These are phyloP conservation scores for Medicago ruthenica DNA, from an alignment of 306 rosid species.

Conservation along the genomic window DNA sequence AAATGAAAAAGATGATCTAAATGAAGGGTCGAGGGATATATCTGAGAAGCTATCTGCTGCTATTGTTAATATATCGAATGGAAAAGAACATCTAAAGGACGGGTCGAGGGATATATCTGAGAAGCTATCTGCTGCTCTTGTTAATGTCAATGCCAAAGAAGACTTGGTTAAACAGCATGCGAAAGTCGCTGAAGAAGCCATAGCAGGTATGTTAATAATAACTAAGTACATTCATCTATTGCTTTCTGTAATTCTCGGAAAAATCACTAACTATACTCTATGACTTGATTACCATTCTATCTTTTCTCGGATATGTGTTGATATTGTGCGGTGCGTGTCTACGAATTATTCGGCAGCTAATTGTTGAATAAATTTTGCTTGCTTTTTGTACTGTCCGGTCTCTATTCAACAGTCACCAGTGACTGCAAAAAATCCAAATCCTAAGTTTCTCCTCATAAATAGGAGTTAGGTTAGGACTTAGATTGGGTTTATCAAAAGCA, in stretches of 20 bases:
- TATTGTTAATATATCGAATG: constrained; percentile 56
- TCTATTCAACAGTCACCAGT: too few relatives aligned
- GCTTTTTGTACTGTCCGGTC: too few relatives aligned
- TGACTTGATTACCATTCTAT: constrained; percentile 22
- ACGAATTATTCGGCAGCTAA: constrained; percentile 4
- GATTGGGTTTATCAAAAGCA: neutral
- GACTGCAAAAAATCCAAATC: constrained; percentile 1
- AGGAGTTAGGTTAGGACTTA: constrained; percentile 14
- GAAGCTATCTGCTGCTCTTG: constrained; percentile 81
- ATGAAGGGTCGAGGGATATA: constrained; percentile 59
- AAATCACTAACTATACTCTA: constrained; percentile 9
- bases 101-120: constrained; percentile 65
- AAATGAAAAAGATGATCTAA: constrained; percentile 43
- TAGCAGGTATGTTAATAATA: constrained; percentile 67
- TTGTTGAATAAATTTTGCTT: neutral
- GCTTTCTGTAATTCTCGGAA: neutral
- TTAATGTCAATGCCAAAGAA: constrained; percentile 85
- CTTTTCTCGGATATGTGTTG: constrained; percentile 6
- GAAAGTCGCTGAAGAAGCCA: constrained; percentile 99
- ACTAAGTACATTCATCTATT: constrained; percentile 14
- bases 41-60: constrained; percentile 79
- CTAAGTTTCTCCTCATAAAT: constrained; percentile 27
- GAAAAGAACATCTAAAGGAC: constrained; percentile 49
- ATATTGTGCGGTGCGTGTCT: constrained; percentile 1
- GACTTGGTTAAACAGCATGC: constrained; percentile 96